Conservation (phyloP, 371 early-diverging fungal species). For the Syncephalastrum contaminatum region DNA sequence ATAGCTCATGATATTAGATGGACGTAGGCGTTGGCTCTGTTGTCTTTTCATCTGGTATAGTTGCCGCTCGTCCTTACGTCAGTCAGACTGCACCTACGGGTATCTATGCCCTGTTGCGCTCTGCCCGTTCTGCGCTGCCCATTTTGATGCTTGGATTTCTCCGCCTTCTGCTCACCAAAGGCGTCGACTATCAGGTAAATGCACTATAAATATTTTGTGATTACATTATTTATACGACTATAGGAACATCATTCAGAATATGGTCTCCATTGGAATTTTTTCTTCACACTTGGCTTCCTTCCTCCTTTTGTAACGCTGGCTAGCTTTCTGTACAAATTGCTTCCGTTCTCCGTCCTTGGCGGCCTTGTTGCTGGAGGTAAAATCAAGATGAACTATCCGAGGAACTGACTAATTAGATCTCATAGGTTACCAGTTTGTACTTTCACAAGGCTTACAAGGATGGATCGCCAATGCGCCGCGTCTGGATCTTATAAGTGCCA, state of each 20-base stretch:
- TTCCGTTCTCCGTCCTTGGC: constrained; percentile 50
- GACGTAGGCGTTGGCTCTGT: constrained; percentile 85
- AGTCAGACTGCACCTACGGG: constrained; percentile 6
- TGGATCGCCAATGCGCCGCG: constrained; percentile 84
- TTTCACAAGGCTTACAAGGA: constrained; percentile 60
- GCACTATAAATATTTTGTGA: not conserved
- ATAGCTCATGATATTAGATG: constrained; percentile 58
- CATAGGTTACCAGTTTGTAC: constrained; percentile 57
- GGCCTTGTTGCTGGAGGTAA: constrained; percentile 47
- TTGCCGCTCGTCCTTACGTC: constrained; percentile 58
- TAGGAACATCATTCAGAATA: constrained; percentile 94
- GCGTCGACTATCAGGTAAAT: constrained; percentile 75
- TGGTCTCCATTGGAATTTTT: constrained; percentile 99
- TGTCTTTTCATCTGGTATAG: constrained; percentile 82
- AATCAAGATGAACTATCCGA: not conserved
- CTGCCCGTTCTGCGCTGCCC: constrained; percentile 53
- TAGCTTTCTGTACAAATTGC: constrained; percentile 30
- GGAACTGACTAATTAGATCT: not conserved
- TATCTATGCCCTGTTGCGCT: constrained; percentile 17
- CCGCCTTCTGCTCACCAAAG: constrained; percentile 72
- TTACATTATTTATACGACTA: constrained; percentile 9
- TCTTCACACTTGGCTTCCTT: constrained; percentile 88
- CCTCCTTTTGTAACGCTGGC: constrained; percentile 71
- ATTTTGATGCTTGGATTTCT: constrained; percentile 73
- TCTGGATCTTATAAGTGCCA: constrained; percentile 74